Evolutionary conservation across 345 rosid genomes (phyloP).

Genomic region (Linum trigynum): DNA sequence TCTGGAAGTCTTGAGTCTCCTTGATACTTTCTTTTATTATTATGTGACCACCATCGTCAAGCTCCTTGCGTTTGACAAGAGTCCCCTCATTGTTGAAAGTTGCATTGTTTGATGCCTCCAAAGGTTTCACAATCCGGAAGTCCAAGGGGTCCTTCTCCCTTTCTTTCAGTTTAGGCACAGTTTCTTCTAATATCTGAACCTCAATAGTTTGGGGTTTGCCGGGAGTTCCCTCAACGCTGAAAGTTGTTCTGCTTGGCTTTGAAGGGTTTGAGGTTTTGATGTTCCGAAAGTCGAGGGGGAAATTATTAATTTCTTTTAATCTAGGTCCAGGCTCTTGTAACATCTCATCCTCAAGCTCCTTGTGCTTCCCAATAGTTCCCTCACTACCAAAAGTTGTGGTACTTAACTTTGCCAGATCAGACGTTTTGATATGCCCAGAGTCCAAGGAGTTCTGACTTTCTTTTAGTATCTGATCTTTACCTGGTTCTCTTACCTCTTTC

Average conservation of each 20-base stretch:
- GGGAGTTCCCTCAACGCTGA: neutral
- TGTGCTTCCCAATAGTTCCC: neutral
- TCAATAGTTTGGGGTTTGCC: neutral
- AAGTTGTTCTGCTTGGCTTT: slow-evolving; percentile 14
- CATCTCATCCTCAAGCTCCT: neutral
- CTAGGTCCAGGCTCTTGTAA: neutral
- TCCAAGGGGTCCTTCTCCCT: no score
- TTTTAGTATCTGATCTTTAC: slow-evolving; percentile 29
- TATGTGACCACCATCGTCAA: neutral
- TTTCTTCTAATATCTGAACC: no score
- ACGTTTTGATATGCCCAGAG: slow-evolving; percentile 11
- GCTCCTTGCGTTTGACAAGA: no score
- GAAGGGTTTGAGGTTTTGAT: slow-evolving; percentile 11
- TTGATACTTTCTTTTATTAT: neutral
- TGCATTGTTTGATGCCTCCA: no score
- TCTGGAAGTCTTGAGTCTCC: neutral
- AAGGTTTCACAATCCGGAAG: no score
- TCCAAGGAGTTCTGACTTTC: slow-evolving; percentile 19
- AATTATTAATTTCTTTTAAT: slow-evolving; percentile 18
- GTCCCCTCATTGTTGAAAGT: no score
- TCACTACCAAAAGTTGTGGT: slow-evolving; percentile 8
- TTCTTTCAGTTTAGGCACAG: no score
- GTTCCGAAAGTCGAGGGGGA: slow-evolving; percentile 15
- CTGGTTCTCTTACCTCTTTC: slow-evolving; percentile 25
- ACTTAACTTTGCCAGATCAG: slow-evolving; percentile 15